phyloP scores from a whole-genome alignment of 2,329 filamentous ascomycete genomes.

The Pseudopyrenochaeta lycopersici region DNA sequence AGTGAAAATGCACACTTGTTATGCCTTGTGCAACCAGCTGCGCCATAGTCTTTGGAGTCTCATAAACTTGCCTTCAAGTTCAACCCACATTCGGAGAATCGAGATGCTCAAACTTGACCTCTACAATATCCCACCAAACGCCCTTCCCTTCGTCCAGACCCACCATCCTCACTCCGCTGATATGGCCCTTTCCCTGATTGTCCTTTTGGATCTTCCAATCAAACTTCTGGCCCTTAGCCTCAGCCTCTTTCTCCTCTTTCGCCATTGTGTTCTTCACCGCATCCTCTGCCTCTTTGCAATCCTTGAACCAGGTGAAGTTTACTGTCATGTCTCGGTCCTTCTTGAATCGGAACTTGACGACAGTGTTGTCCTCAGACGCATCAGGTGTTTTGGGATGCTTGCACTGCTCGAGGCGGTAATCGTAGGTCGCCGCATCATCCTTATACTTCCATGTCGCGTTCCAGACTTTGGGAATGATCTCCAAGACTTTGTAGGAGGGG shows the following conservation, averaged over 20 bases:
- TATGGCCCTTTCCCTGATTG: not conserved
- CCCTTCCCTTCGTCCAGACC: not conserved
- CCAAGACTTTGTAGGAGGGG: not conserved
- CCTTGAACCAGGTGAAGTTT: not conserved
- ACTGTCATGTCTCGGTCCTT: not conserved
- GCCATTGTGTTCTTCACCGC: not conserved
- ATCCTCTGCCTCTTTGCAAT: not conserved
- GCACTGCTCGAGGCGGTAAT: not conserved
- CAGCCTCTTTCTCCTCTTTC: not conserved
- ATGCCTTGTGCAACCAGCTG: not conserved
- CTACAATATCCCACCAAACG: not conserved
- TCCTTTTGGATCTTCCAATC: not conserved
- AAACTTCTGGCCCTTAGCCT: not conserved
- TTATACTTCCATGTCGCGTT: not conserved
- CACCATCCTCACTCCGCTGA: not conserved
- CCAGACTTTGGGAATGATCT: not conserved
- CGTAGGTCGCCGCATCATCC: not conserved
- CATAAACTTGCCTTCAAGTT: too few species aligned
- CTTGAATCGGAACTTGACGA: not conserved
- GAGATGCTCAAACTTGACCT: not conserved
- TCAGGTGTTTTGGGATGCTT: not conserved
- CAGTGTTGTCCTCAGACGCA: not conserved
- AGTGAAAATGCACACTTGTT: too few species aligned
- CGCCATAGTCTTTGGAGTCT: not conserved
- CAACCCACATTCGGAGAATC: too few species aligned